Base-by-base conservation (phyloP, 192 early-diverging fungal species). In the Coemansia sp. region DNA sequence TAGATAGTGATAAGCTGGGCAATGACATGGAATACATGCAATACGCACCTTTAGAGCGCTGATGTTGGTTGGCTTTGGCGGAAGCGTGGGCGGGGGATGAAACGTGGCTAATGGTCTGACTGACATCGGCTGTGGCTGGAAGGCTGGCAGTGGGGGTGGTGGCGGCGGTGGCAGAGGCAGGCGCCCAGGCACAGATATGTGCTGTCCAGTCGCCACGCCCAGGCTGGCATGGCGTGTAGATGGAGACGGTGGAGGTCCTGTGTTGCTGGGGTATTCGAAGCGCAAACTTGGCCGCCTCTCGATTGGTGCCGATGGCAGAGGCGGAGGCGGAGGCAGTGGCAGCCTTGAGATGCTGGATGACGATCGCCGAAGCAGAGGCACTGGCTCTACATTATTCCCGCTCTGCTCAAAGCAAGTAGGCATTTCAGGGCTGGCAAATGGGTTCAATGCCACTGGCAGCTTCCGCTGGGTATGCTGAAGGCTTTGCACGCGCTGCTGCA, bases 361-460 rank as follows among this genome's bases (percentile, higher is more conserved):
- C 10, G 62, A 63, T 39, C 68, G 65, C 20, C 53, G 66, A 26
- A 66, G 60, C 25, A 28, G 59, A 6, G 66, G 62, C 2, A 33
- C 66, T 28, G 20, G 21, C 21, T 25, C 48, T 25, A 13, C 48
- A 25, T 3, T 14, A 25, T 13, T 12, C 14, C 13, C 52, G 26
- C 14, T 6, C 16, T 55, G 52, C 52, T 58, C 56, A 37, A 58
- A 58, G 10, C 56, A 23, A 6, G 34, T 55, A 1, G 64, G 21
- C 28, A 79, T 68, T 39, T 79, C 72, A 10, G 77, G 77, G 65
- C 77, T 79, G 52, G 77, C 72, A 79, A 79, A 79, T 11, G 77
- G 77, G 26, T 79, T 79, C 1, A 53, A 53, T 0, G 3, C 26
- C 20, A 48, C 58, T 21, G 50, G 45, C 18, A 18, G 53, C 26